phyloP scores from a whole-genome alignment of 768 basidiomycete genomes.

The Boletus fagicola region DNA sequence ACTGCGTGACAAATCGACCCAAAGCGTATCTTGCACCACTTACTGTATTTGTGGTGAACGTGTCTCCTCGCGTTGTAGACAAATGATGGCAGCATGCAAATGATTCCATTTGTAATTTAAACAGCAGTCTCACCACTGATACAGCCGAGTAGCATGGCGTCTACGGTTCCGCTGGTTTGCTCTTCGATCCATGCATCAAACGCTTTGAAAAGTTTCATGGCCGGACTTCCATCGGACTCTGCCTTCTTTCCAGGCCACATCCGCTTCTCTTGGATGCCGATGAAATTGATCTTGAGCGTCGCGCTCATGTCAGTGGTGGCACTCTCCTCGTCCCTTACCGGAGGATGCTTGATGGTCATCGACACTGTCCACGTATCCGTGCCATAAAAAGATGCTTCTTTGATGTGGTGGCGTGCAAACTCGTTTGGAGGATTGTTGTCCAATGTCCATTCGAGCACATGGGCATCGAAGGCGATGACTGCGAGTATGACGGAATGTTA shows the following conservation, averaged over 20 bases:
- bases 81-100: not conserved
- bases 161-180: constrained; percentile 62
- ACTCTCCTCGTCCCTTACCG: not conserved
- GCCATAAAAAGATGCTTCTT: constrained; percentile 86
- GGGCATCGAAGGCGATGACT: constrained; percentile 90
- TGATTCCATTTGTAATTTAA: constrained; percentile 14
- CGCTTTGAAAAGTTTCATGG: constrained; percentile 71
- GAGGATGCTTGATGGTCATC: constrained; percentile 60
- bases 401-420: constrained; percentile 80
- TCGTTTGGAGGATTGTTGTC: constrained; percentile 77
- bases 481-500: constrained; percentile 2
- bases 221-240: constrained; percentile 48
- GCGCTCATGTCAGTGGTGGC: not conserved
- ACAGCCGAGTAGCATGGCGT: constrained; percentile 66
- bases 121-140: constrained; percentile 59
- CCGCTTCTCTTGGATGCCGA: constrained; percentile 77
- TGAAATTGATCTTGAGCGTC: constrained; percentile 63
- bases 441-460: constrained; percentile 82
- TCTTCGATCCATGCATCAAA: constrained; percentile 75
- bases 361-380: constrained; percentile 70
- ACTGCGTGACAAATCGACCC: not conserved
- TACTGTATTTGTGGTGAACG: not conserved
- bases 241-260: constrained; percentile 77
- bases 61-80: not conserved
- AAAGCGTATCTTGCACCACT: not conserved